Evolutionary conservation across 2,329 filamentous ascomycete species (phyloP).

Genomic region (Sarocladium strictum): DNA sequence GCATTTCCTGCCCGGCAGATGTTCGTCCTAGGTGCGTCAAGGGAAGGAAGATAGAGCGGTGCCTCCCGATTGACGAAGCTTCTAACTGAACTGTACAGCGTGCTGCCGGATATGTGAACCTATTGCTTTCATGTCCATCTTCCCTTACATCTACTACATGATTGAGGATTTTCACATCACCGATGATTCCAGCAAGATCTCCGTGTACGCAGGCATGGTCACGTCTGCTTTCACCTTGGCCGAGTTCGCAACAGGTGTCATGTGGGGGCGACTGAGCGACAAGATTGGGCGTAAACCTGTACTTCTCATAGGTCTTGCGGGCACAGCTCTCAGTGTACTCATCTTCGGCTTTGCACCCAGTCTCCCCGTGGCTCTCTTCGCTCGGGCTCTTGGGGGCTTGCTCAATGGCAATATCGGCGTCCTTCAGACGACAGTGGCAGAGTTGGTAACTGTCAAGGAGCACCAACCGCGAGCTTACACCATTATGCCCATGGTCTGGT

Average conservation of each 20-base stretch:
- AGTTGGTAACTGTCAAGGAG: slow-evolving; percentile 86
- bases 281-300: slow-evolving; percentile 89
- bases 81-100: slow-evolving; percentile 41
- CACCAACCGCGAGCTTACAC: slow-evolving; percentile 93
- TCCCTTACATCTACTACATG: slow-evolving; percentile 98
- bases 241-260: slow-evolving; percentile 85
- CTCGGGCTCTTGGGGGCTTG: slow-evolving; percentile 81
- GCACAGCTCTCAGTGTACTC: slow-evolving; percentile 88
- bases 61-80: too few relatives aligned
- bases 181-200: slow-evolving; percentile 70
- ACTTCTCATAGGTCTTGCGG: slow-evolving; percentile 79
- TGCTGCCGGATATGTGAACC: slow-evolving; percentile 96
- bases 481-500: slow-evolving; percentile 98
- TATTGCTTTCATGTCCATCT: slow-evolving; percentile 99
- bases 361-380: slow-evolving; percentile 75
- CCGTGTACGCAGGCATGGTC: slow-evolving; percentile 91
- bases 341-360: slow-evolving; percentile 86
- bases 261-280: slow-evolving; percentile 93
- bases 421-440: slow-evolving; percentile 88
- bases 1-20: slow-evolving; percentile 40
- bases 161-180: slow-evolving; percentile 85
- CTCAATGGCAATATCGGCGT: slow-evolving; percentile 97
- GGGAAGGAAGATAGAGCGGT: not conserved
- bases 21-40: slow-evolving; percentile 44
- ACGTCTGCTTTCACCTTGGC: slow-evolving; percentile 95